Evolutionary conservation across 2,329 filamentous ascomycete species (phyloP), one percentile per base, ranked within the genome.

Genomic region (Fusarium newnesense): DNA sequence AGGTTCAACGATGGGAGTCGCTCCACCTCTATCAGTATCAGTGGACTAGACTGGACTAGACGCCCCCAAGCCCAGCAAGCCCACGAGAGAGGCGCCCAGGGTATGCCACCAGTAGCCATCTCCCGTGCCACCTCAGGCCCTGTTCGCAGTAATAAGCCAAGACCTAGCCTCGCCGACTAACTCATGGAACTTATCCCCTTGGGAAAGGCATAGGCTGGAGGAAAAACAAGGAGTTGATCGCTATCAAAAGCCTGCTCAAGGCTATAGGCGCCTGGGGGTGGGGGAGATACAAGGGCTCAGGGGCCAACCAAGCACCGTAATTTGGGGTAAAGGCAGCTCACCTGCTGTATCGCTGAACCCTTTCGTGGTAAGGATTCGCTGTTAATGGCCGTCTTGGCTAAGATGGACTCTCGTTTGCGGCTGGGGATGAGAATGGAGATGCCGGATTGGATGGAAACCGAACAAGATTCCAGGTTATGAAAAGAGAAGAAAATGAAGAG

Each of bases 1-100:
- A 77, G 76, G 74, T 76, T 77, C 70, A 75, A 67, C 47, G 64
- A 76, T 70, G 56, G 70, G 73, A 69, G 63, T 43, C 54, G 75
- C 72, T 77, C 75, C 75, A 77, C 75, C 67, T 64, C 60, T 60
- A 60, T 64, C 60, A 53, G 15, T 49, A 60, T 60, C 62, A 62
- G 63, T 67, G 65, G 63, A 64, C 66, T 69, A 69, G 66, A 63
- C 64, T 69, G 66, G 57, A 69, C 64, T 68, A 68, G 66, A 68
- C 64, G 64, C 56, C 54, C 65, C 64, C 49, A 65, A 58, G 43
- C 42, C 56, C 42, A 49, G 19, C 44, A 47, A 32, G 39, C 40
- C 30, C 54, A 72, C 54, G 36, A 72, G 54, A 73, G 70, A 75
- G 60, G 63, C 62, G 67, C 56, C 71, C 69, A 75, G 73, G 68